These are phyloP conservation scores for Macrolepiota dolichaula DNA, from an alignment of 768 basidiomycete genomes.

Conservation along the genomic window DNA sequence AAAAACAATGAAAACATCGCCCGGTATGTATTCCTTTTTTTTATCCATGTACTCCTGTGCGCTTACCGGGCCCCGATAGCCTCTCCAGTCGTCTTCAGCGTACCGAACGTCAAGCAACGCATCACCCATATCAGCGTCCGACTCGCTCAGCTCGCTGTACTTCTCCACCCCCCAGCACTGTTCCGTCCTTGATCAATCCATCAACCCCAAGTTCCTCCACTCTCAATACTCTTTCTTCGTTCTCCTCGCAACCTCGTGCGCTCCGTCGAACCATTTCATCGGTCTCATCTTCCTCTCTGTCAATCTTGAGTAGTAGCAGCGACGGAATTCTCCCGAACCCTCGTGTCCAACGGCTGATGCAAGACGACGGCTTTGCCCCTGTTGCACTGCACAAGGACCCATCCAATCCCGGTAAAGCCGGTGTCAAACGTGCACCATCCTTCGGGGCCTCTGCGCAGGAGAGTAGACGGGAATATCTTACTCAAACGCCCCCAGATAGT, in stretches of 20 bases:
- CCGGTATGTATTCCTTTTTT: constrained; percentile 42
- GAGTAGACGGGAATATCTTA: constrained; percentile 17
- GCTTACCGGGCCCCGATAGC: constrained; percentile 25
- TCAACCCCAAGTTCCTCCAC: constrained; percentile 68
- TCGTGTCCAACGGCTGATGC: constrained; percentile 48
- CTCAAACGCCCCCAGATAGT: constrained; percentile 7
- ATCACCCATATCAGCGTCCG: constrained; percentile 58
- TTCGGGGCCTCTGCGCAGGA: constrained; percentile 43
- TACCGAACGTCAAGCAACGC: constrained; percentile 50
- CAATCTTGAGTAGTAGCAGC: constrained; percentile 33
- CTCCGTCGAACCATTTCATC: constrained; percentile 46
- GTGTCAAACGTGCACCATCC: constrained; percentile 57
- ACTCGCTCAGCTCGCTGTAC: constrained; percentile 31
- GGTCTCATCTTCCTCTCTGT: constrained; percentile 41
- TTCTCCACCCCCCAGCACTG: constrained; percentile 36
- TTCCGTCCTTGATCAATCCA: constrained; percentile 44
- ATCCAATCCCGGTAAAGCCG: constrained; percentile 18
- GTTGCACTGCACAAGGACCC: constrained; percentile 32
- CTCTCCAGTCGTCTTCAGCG: constrained; percentile 67
- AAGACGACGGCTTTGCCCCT: constrained; percentile 42
- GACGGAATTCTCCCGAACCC: constrained; percentile 38
- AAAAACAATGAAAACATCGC: constrained; percentile 54
- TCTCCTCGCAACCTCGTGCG: constrained; percentile 33
- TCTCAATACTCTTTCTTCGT: constrained; percentile 44
- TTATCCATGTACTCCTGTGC: neutral